Base-by-base conservation (phyloP, 768 basidiomycete genomes). In the Suillus variegatus region DNA sequence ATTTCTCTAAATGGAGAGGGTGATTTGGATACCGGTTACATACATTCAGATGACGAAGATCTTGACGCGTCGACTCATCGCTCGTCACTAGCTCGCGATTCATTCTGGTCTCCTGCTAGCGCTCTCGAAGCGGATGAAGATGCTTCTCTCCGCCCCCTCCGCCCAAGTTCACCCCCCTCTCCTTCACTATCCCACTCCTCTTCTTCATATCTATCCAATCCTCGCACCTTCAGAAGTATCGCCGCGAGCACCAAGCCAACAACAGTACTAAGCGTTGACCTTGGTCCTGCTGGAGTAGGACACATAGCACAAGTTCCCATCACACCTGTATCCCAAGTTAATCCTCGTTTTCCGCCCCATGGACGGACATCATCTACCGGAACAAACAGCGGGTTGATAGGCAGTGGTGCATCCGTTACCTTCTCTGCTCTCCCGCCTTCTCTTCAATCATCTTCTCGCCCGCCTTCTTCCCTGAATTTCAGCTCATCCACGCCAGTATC, bases 241-340 rank as follows among this genome's bases (percentile, higher is more conserved):
- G 87, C 90, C 35, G 93, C 91, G 7, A 93, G 91, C 71, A 99
- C 96, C 14, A 97, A 97, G 76, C 96, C 95, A 2, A 99, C 96
- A 6, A 99, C 96, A 0, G 77, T 98, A 32, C 81, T 97, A n/a
- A 94, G 92, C 69, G 86, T 97, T 67, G 96, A 98, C 72, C 75
- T 94, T 32, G 86, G 84, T 54, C 86, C 88, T 8, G 88, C 88
- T 68, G 92, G 91, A 14, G 89, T 95, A 83, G 95, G 91, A 1
- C 94, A 97, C 76, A 97, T 97, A 69, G 95, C 95, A 7, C 92
- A 97, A 73, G 93, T 88, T 12, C 88, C 92, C 47, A 72, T 80
- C 43, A 89, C 90, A 32, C 85, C 89, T 0, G 79, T 82, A 9
- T 79, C 85, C 6, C 82, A 84, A 62, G 67, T 81, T 14, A 80